Evolutionary conservation across 352 stramenopile genomes (phyloP), one percentile per base, ranked within the genome.

Genomic region (Globisporangium apiculatum): DNA sequence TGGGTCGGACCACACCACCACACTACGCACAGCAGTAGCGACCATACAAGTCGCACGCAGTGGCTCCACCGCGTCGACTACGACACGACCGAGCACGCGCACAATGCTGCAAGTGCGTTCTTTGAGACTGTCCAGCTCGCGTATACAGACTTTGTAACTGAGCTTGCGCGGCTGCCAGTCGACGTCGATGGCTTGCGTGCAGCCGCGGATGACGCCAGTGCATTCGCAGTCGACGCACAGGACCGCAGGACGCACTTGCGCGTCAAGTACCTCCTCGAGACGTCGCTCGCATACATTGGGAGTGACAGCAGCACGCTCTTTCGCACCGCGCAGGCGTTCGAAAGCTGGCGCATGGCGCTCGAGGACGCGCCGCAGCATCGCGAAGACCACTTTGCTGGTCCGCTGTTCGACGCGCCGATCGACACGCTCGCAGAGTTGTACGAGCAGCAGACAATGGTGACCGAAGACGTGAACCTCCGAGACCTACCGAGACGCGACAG

Each of bases 61-160:
- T 87, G 79, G 79, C 66, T 90, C 48, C 79, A 90, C 40, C 74
- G 79, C 7, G 77, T 80, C 1, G 77, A 90, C 51, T 90, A 87
- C 38, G 77, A 87, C 55, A 61, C 73, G 7, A 55, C 62, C 0
- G 75, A 79, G 24, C 53, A 68, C 17, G 50, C 57, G 7, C 58
- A 67, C 24, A 67, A 47, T 0, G 77, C 66, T 0, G 75, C 81
- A 50, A 83, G 74, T 51, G 59, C 62, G 6, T 87, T 90, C 59
- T 90, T 79, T 58, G 66, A 83, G 60, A 80, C 65, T 0, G 50
- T 90, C 12, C 70, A 76, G 41, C 42, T 55, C 11, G 72, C 73
- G 11, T 90, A 80, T 49, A 65, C 83, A 5, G 87, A 86, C 45
- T 45, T 87, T 11, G 56, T 72, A 31, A 31, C 24, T 1, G 79